Evolutionary conservation across 768 basidiomycete species (phyloP).

Genomic region (Hebeloma cylindrosporum): DNA sequence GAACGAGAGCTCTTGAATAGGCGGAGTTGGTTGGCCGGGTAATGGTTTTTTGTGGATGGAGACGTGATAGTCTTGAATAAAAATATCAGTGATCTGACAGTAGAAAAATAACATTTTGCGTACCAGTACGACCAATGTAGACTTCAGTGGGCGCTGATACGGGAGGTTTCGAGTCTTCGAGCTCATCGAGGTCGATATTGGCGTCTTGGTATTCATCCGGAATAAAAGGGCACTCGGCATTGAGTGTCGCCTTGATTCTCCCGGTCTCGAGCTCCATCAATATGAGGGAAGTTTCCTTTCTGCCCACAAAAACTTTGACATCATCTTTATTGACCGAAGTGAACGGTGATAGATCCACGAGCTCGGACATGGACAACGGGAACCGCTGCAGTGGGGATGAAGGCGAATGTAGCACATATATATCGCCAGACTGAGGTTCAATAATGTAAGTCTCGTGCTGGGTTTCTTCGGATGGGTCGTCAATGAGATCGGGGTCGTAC

Average conservation of each 20-base stretch:
- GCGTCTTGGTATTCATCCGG: conserved; percentile 68
- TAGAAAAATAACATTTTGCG: conserved; percentile 14
- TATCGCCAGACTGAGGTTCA: conserved; percentile 92
- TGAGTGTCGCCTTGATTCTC: conserved; percentile 70
- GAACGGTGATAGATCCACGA: conserved; percentile 91
- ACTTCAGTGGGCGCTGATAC: conserved; percentile 43
- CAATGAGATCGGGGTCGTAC: conserved; percentile 47
- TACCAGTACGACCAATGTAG: conserved; percentile 53
- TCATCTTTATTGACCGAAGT: conserved; percentile 61
- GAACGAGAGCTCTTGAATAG: conserved; percentile 81
- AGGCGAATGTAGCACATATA: conserved; percentile 79
- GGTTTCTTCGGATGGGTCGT: conserved; percentile 34
- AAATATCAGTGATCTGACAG: not conserved
- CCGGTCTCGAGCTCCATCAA: conserved; percentile 72
- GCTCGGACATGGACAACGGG: conserved; percentile 87
- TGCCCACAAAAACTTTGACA: conserved; percentile 80
- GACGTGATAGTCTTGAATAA: conserved; percentile 78
- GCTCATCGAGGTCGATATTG: conserved; percentile 41
- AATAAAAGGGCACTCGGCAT: conserved; percentile 63
- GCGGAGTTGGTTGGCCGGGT: conserved; percentile 31
- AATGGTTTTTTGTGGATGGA: conserved; percentile 68
- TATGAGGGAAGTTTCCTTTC: conserved; percentile 83
- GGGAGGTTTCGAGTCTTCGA: conserved; percentile 42
- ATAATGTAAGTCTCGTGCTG: conserved; percentile 88
- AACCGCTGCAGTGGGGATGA: conserved; percentile 78